Base-by-base conservation (phyloP, 2,329 filamentous ascomycete species). In the Colletotrichum spaethianum region DNA sequence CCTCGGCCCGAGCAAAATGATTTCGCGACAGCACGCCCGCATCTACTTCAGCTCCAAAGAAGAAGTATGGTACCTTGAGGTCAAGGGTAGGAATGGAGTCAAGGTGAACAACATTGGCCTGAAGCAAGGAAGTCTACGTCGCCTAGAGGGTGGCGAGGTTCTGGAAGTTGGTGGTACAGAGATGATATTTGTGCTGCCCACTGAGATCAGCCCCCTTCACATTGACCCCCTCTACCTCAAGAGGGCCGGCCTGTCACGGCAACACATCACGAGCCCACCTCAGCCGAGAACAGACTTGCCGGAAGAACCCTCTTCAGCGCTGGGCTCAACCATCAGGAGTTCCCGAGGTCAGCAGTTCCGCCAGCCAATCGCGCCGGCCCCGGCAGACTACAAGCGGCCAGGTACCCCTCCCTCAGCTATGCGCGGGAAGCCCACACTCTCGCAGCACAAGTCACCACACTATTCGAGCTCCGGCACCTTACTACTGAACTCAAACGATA, bases 141-240 rank as follows among this genome's bases (percentile, higher is more conserved):
- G 90, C 38, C 87, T 99, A 33, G 90, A 91, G 52, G 98, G 95
- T 77, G 96, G 96, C 70, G 92, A 96, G 80, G 94, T 98, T 53
- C 92, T 99, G 70, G 95, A 98, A 79, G 94, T 98, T 78, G 93
- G 93, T 77, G 94, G 94, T 64, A 93, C 96, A 1, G 96, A 99
- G 84, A 99, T 99, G 96, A 96, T 98, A 87, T 99, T 99, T 82
- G 94, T 98, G 59, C 90, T 97, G n/a, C 96, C 96, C 0, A 91
- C 90, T 31, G 92, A 93, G 75, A 86, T 90, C 56, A 86, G 85
- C 67, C 89, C 90, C 31, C 87, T 95, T 33, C 86, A 89, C 57
- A 91, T 97, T 72, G 90, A 93, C 78, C 88, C 88, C 28, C 89
- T 84, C 77, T 95, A 93, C 78, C 88, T 93, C 20, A 89, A 93